Percentiles rank a stretch among this genome's conserved stretches.
Conservation (phyloP, 768 basidiomycete species). For the Russula sp. region DNA sequence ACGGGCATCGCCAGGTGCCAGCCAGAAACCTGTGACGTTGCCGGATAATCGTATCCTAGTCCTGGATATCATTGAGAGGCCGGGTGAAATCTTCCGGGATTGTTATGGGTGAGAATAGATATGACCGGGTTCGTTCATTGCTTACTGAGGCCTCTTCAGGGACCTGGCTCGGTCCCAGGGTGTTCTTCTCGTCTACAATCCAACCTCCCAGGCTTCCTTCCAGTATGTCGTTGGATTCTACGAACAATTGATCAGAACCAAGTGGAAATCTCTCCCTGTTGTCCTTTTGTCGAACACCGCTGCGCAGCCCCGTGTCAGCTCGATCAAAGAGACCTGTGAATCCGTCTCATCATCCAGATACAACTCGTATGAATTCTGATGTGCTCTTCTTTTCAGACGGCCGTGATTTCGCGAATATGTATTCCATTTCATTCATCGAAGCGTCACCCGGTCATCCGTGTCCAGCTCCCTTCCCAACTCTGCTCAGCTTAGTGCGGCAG, state of each 20-base stretch:
- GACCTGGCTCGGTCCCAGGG: conserved; percentile 24
- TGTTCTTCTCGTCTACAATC: conserved; percentile 19
- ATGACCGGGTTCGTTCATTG: too few species aligned
- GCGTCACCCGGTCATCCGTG: neutral
- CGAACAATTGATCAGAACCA: conserved; percentile 19
- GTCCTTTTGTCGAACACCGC: conserved; percentile 20
- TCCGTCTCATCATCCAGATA: neutral
- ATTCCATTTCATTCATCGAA: conserved; percentile 18
- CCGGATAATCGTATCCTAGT: conserved; percentile 15
- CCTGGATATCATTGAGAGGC: conserved; percentile 19
- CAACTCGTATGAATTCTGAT: neutral
- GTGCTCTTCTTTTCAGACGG: conserved; percentile 8
- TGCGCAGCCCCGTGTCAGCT: neutral
- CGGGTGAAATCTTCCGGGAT: conserved; percentile 21
- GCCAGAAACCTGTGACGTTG: conserved; percentile 16
- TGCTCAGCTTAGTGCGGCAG: conserved; percentile 15
- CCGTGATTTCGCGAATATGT: conserved; percentile 8
- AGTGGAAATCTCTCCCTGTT: conserved; percentile 20
- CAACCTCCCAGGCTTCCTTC: conserved; percentile 8
- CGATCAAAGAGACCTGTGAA: conserved; percentile 1
- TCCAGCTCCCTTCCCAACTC: conserved; percentile 8
- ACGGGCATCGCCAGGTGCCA: conserved; percentile 13
- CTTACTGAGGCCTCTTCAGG: neutral
- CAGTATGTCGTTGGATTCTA: conserved; percentile 13
- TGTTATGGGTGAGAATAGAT: conserved; percentile 17